Base-by-base conservation (phyloP, 2,329 filamentous ascomycete species). In the Alternaria incomplexa region DNA sequence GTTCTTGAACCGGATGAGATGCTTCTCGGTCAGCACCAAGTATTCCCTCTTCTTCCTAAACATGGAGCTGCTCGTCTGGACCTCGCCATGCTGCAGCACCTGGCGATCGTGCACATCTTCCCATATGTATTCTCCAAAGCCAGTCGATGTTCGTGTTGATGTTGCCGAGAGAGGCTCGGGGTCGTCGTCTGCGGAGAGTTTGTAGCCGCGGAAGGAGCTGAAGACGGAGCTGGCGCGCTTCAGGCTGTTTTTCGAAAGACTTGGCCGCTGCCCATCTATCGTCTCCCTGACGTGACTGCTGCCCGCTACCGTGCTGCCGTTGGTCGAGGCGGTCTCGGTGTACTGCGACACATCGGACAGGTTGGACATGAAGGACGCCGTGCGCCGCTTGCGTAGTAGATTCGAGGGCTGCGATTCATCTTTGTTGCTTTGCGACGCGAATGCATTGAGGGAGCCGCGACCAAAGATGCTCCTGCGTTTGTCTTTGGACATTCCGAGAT, bases 1-100 rank as follows among this genome's bases (percentile, higher is more conserved):
- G 71, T 82, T 90, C 77, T 91, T 91, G 81, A 90, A 91, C 12
- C 90, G 85, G 58, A 91, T 80, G 58, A 92, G 80, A 76, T 91
- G 88, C 6, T 85, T 87, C 67, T 91, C 90, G 7, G 89, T 92
- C 67, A 92, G 81, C 13, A 92, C 90, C 58, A 92, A 81, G 71
- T 90, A 92, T 75, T 92, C 89, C 78, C 86, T 90, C 81, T 89
- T 91, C 80, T 91, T 91, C 75, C 89, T 84, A 79, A 91, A 90
- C 84, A 92, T 87, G 63, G 87, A 87, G 59, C 87, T 89, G 52
- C 88, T 88, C 12, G 88, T 91, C 78, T 92, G 89, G 15, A 91
- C 87, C 73, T 91, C 90, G 40, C 90, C 90, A 80, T 91, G 87
- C 65, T 89, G 85, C 40, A 91, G 78, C 20, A 91, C 87, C 28